Evolutionary conservation across 75 land plant genomes (phyloP).

Genomic region (Isoetes taiwanensis): DNA sequence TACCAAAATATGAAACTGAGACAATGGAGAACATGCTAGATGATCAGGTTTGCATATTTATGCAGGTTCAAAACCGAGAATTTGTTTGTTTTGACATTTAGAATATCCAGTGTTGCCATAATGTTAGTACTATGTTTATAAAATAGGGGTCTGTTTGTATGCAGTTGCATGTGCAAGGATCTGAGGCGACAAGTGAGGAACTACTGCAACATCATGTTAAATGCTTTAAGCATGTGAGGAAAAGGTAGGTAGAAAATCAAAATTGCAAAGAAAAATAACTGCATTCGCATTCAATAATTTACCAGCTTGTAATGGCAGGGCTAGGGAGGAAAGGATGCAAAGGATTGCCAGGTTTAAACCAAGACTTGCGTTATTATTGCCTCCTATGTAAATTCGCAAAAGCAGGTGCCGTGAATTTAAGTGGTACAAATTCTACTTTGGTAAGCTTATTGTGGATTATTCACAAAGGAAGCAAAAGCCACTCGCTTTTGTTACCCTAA

Average conservation of each 20-base stretch:
- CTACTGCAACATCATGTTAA: conserved; percentile 17
- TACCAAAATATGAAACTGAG: conserved; percentile 17
- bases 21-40: conserved; percentile 12
- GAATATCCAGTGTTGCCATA: too few relatives aligned
- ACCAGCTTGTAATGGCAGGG: conserved; percentile 15
- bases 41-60: not conserved
- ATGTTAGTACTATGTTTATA: too few relatives aligned
- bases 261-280: not conserved
- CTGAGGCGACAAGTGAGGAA: conserved; percentile 11
- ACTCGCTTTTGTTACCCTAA: too few relatives aligned
- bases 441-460: too few relatives aligned
- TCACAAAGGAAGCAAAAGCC: too few relatives aligned
- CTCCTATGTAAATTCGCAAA: too few relatives aligned
- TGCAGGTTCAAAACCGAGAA: too few relatives aligned
- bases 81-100: too few relatives aligned
- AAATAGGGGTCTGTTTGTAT: too few relatives aligned
- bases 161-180: not conserved
- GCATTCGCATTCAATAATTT: not conserved
- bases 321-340: conserved; percentile 22
- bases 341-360: conserved; percentile 30
- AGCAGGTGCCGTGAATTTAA: too few relatives aligned
- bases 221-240: conserved; percentile 25
- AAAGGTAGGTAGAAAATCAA: conserved; percentile 14
- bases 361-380: conserved; percentile 29
- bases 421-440: too few relatives aligned